These are phyloP conservation scores for Orbilia oligospora DNA, from an alignment of 2,329 filamentous ascomycete genomes.

Conservation along the genomic window DNA sequence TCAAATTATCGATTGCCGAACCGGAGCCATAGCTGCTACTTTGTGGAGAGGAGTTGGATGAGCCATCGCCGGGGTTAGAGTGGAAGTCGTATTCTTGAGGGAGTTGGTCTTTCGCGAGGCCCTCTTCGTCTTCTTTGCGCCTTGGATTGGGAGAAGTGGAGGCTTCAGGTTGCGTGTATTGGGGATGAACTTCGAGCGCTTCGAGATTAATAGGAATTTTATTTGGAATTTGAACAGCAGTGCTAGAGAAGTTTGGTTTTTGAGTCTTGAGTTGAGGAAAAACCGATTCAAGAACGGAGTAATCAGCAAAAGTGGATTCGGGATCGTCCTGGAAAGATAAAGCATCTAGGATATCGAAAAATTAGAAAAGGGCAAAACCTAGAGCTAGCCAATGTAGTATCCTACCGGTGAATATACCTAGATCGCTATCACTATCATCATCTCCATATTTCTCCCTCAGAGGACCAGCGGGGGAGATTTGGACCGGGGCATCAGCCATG, in stretches of 20 bases:
- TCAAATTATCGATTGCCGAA: conserved; percentile 5
- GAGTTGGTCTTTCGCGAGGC: not conserved
- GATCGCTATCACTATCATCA: not conserved
- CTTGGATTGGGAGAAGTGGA: not conserved
- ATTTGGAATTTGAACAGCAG: not conserved
- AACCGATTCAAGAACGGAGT: no score
- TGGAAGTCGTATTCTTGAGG: not conserved
- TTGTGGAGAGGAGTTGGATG: not conserved
- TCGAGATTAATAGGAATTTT: not conserved
- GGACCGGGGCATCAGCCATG: not conserved
- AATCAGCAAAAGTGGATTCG: not conserved
- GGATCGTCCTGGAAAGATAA: not conserved
- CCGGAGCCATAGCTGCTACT: conserved; percentile 18
- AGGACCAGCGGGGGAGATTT: not conserved
- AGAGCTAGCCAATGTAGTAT: not conserved
- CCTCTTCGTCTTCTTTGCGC: not conserved
- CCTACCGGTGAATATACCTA: not conserved
- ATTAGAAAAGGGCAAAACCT: not conserved
- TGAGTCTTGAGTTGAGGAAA: no score
- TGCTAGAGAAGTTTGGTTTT: not conserved
- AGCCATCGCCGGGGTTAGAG: not conserved
- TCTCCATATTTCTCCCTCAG: conserved; percentile 1
- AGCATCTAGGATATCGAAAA: not conserved
- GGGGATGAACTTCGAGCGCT: not conserved
- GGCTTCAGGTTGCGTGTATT: not conserved